These are phyloP conservation scores for Apiospora kogelbergensis DNA, from an alignment of 2,329 filamentous ascomycete genomes.

Conservation along the genomic window DNA sequence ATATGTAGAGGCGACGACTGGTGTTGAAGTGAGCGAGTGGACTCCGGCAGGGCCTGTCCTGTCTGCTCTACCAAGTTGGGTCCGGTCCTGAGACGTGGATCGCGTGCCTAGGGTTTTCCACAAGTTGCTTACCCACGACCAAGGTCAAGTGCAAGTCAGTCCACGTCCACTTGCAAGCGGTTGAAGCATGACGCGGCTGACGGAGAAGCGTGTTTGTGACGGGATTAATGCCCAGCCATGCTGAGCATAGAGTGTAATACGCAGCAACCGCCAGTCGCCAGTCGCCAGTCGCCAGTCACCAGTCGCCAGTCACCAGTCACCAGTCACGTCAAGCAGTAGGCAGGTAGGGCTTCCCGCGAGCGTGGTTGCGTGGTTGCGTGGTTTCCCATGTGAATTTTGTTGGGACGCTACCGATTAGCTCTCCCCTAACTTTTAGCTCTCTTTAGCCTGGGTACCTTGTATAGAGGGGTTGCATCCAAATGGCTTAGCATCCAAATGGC, in stretches of 20 bases:
- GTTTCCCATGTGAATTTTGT: slow-evolving; percentile 11
- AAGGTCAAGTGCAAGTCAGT: not conserved
- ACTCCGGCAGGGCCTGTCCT: no score
- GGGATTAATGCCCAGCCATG: not conserved
- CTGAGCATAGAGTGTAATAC: not conserved
- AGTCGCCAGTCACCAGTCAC: no score
- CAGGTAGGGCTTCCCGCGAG: not conserved
- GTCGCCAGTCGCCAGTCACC: no score
- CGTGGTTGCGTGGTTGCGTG: not conserved
- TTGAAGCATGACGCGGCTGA: not conserved
- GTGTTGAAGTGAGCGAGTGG: not conserved
- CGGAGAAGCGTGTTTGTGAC: not conserved
- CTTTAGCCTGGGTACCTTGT: not conserved
- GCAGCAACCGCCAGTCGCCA: no score
- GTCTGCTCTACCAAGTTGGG: not conserved
- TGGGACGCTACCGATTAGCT: slow-evolving; percentile 2
- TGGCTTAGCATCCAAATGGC: not conserved
- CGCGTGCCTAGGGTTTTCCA: slow-evolving; percentile 1
- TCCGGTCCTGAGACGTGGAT: not conserved
- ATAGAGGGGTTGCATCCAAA: not conserved
- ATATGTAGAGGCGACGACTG: not conserved
- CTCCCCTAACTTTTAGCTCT: not conserved
- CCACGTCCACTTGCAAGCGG: not conserved
- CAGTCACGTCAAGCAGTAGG: no score
- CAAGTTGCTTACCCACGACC: not conserved